Evolutionary conservation across 116 monocot genomes (phyloP).

Genomic region (Trichopus zeylanicus): DNA sequence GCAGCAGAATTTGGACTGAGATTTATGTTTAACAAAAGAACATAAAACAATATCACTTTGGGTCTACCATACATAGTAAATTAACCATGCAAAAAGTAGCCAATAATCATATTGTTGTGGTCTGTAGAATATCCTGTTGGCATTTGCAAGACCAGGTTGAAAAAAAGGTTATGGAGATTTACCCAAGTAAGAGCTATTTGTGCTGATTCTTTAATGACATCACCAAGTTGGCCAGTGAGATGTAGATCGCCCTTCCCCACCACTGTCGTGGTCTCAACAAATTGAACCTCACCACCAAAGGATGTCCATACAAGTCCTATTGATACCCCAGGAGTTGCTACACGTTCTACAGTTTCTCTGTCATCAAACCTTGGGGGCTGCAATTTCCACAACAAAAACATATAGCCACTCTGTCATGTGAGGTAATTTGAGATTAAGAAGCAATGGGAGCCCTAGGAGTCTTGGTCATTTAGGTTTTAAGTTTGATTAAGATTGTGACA

Average conservation of each 20-base stretch:
- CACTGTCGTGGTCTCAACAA: slow-evolving; percentile 89
- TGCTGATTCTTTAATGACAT: slow-evolving; percentile 98
- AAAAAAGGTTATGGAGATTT: slow-evolving; percentile 13
- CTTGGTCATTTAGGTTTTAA: too few species aligned
- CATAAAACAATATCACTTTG: too few species aligned
- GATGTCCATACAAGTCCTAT: slow-evolving; percentile 98
- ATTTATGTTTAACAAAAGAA: too few species aligned
- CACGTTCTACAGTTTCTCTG: slow-evolving; percentile 73
- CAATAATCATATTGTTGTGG: neutral
- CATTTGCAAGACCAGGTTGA: neutral
- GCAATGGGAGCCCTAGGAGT: too few species aligned
- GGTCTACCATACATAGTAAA: too few species aligned
- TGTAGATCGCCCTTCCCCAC: slow-evolving; percentile 84
- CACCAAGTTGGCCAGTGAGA: slow-evolving; percentile 98
- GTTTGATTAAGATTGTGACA: too few species aligned
- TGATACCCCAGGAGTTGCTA: slow-evolving; percentile 66
- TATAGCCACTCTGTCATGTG: neutral
- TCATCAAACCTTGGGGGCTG: slow-evolving; percentile 95
- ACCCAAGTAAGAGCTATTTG: slow-evolving; percentile 99
- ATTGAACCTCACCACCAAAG: slow-evolving; percentile 95
- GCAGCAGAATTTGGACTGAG: too few species aligned
- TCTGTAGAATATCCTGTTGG: too few species aligned
- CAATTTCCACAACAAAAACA: slow-evolving; percentile 1
- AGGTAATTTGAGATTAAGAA: slow-evolving; percentile 3
- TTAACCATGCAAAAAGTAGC: too few species aligned